Base-by-base conservation (phyloP, 2,329 filamentous ascomycete genomes). In the Dothideomycetes sp. region DNA sequence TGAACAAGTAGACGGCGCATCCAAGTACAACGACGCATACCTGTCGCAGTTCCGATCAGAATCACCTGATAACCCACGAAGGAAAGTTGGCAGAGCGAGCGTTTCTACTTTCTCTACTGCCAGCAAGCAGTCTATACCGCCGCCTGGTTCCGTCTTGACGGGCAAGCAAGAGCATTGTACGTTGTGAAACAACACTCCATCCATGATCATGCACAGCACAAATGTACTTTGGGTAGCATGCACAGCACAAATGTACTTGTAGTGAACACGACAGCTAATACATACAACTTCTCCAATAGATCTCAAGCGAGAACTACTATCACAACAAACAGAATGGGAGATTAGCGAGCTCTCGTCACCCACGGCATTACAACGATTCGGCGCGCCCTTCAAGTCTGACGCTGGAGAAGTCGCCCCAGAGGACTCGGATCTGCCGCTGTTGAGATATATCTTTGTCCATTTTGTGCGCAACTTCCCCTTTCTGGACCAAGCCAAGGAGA, bases 381-480 rank as follows among this genome's bases (percentile, higher is more conserved):
- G 91, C 44, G 89, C 91, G 5, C 91, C 91, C 0, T 98, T 98
- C 68, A 82, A 77, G 57, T 95, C 88, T 34, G 84, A 94, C 38
- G 80, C 82, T 45, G 91, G 91, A 47, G 91, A 98, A 61, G 82
- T 98, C 17, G 81, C 87, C 3, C 91, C 91, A 11, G 74, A 94
- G 44, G 87, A 98, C 56, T 95, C 88, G 2, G 89, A 96, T 52
- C 72, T 98, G 19, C 91, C 91, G 14, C 82, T 98, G 46, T 70
- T 98, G 45, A 78, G 91, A 49, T 96, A 91, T 65, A 94, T 98
- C 55, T 98, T 98, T 58, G 91, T 96, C 40, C 83, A 96, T 58
- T 88, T 96, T 78, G 79, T 98, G 44, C 86, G 91, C 55, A 93
- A 96, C 54, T 98, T 98, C 54, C 91, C 91, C 1, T 98, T 98